Percentiles rank a stretch among this genome's conserved stretches.
Conservation (phyloP, 371 early-diverging fungal species). For the Circinella umbellata region DNA sequence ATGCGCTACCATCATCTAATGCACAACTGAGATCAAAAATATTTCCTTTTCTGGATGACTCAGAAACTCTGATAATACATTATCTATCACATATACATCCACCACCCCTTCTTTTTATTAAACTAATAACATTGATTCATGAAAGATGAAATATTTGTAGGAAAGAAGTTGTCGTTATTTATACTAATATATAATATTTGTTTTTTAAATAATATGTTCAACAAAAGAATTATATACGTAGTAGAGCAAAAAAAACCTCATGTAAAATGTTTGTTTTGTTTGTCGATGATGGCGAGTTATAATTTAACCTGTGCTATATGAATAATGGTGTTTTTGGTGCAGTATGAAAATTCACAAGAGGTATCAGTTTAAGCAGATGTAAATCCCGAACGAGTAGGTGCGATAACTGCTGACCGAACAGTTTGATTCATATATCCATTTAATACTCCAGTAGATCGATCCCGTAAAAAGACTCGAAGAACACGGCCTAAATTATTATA, state of each 20-base stretch:
- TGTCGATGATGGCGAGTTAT: background rate
- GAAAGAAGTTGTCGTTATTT: too few species aligned
- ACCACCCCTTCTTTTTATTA: too few species aligned
- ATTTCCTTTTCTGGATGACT: background rate
- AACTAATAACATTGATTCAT: too few species aligned
- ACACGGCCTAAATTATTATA: conserved; percentile 30
- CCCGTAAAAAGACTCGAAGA: conserved; percentile 41
- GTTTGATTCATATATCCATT: conserved; percentile 14
- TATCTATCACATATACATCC: too few species aligned
- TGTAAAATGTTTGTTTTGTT: background rate
- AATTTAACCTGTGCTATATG: background rate
- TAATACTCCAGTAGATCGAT: conserved; percentile 13
- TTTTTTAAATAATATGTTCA: too few species aligned
- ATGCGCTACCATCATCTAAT: background rate
- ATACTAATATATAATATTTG: too few species aligned
- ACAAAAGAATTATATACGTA: background rate
- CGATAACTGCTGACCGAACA: conserved; percentile 22
- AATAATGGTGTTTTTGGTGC: too few species aligned
- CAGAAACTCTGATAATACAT: too few species aligned
- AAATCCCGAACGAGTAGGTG: conserved; percentile 27
- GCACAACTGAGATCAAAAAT: background rate
- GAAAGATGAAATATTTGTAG: too few species aligned
- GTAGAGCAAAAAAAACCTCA: background rate
- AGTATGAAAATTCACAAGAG: too few species aligned
- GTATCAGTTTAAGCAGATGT: conserved; percentile 13